These are phyloP conservation scores for Sporothrix sp. DNA, from an alignment of 2,329 filamentous ascomycete species.

Conservation along the genomic window DNA sequence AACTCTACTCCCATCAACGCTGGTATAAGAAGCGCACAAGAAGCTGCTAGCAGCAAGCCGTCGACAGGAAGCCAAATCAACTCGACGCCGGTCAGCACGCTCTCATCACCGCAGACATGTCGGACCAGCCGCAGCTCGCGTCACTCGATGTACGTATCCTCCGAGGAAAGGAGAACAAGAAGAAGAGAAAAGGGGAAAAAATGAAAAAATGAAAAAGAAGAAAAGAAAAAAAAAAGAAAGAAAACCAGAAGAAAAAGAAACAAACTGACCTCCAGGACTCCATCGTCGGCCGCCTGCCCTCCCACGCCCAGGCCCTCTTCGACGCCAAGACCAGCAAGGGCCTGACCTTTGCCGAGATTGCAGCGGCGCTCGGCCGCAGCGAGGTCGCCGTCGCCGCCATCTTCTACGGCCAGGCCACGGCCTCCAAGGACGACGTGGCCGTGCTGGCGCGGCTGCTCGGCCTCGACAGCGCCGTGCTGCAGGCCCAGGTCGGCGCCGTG, in stretches of 20 bases:
- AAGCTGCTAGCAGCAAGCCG: too few species aligned
- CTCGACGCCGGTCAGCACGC: too few species aligned
- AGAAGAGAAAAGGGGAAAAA: not conserved
- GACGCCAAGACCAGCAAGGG: constrained; percentile 66
- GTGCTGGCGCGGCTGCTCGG: constrained; percentile 49
- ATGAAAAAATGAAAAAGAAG: not conserved
- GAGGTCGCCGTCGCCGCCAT: constrained; percentile 80
- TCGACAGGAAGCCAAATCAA: too few species aligned
- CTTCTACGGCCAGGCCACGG: constrained; percentile 67
- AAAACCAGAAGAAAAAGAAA: not conserved
- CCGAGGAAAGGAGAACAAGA: not conserved
- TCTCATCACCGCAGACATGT: too few species aligned
- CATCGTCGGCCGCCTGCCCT: constrained; percentile 58
- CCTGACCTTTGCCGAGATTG: constrained; percentile 73
- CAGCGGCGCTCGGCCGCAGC: constrained; percentile 59
- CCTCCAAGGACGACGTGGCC: constrained; percentile 41
- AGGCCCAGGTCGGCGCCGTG: constrained; percentile 40
- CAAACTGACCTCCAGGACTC: constrained; percentile 39
- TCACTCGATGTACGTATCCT: constrained; percentile 29
- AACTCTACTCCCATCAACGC: too few species aligned
- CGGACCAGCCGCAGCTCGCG: constrained; percentile 22
- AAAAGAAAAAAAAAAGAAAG: not conserved
- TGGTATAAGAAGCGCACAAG: too few species aligned
- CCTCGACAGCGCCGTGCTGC: constrained; percentile 43
- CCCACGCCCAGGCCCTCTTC: constrained; percentile 65